These are phyloP conservation scores for Backusella tuberculispora DNA, from an alignment of 192 early-diverging fungal species.

Conservation along the genomic window DNA sequence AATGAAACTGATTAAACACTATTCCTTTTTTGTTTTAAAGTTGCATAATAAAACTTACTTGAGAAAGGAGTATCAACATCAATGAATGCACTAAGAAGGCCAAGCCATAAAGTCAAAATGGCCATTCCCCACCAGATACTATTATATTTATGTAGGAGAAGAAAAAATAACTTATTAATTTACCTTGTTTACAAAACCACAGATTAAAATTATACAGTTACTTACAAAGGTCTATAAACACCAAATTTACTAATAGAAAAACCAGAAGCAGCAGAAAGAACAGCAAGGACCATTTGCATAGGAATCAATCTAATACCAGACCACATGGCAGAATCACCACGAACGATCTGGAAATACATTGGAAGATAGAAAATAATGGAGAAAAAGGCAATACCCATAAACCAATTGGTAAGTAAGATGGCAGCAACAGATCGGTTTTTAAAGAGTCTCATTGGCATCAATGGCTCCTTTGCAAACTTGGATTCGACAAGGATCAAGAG, in stretches of 20 bases:
- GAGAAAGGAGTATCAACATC: conserved; percentile 2
- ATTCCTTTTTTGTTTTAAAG: conserved; percentile 1
- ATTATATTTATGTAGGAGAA: background rate
- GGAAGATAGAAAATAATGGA: conserved; percentile 78
- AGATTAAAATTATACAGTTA: background rate
- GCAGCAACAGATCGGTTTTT: conserved; percentile 63
- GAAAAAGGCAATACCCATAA: conserved; percentile 66
- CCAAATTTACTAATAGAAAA: conserved; percentile 21
- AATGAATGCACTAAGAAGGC: conserved; percentile 64
- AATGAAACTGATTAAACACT: conserved; percentile 21
- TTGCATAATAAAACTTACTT: conserved; percentile 12
- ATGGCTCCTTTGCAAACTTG: conserved; percentile 72
- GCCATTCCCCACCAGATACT: conserved; percentile 54
- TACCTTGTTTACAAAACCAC: background rate
- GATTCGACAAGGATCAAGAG: conserved; percentile 63
- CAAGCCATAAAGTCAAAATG: conserved; percentile 63
- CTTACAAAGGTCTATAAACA: conserved; percentile 28
- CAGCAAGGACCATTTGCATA: conserved; percentile 24
- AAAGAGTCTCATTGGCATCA: conserved; percentile 68
- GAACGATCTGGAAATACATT: conserved; percentile 71
- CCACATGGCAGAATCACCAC: conserved; percentile 55
- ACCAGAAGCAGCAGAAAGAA: conserved; percentile 24
- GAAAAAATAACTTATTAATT: background rate
- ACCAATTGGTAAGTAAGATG: conserved; percentile 63
- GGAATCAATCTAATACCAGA: conserved; percentile 40